Evolutionary conservation across 768 basidiomycete species (phyloP), one percentile per base, ranked within the genome.

Genomic region (Suillus discolor): DNA sequence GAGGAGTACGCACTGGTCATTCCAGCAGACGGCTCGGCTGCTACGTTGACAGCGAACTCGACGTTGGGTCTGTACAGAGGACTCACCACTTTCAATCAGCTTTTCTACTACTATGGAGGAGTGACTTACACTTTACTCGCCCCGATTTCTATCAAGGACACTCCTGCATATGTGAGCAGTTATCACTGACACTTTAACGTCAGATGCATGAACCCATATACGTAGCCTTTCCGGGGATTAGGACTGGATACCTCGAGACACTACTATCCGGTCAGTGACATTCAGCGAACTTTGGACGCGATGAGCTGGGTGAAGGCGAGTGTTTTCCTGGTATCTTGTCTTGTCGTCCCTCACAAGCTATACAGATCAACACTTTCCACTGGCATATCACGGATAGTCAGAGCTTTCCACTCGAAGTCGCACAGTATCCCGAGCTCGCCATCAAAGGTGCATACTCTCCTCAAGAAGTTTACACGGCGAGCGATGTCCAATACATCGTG

Each of bases 301-400:
- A 92, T 93, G 90, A 87, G 87, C 69, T 85, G 84, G 81, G 87
- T 88, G 67, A 94, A 91, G 77, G 85, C 84, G 63, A 16, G 8
- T 59, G 13, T 15, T 63, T 6, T 68, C 45, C n/a, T n/a, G 11
- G 23, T 9, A 2, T 53, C 16, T 28, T 13, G n/a, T 6, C 15
- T 28, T 51, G 2, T 25, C 4, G 34, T 8, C 49, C 36, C 45
- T 51, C 11, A 64, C 36, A 6, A 13, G 38, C n/a, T 13, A 62
- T 38, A 23, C 57, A 83, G 81, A 77, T 86, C 66, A 86, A 81
- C 70, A 75, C 78, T 41, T 81, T 83, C 70, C 81, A 83, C 67
- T 82, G 80, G 81, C 81, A 84, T 70, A 72, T 83, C 63, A 79
- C 82, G 28, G 84, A 86, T 71, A 82, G 81, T 66, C 84, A 87